Base-by-base conservation (phyloP, 805 yeast genomes). In the Teunomyces barrocoloradensis region DNA sequence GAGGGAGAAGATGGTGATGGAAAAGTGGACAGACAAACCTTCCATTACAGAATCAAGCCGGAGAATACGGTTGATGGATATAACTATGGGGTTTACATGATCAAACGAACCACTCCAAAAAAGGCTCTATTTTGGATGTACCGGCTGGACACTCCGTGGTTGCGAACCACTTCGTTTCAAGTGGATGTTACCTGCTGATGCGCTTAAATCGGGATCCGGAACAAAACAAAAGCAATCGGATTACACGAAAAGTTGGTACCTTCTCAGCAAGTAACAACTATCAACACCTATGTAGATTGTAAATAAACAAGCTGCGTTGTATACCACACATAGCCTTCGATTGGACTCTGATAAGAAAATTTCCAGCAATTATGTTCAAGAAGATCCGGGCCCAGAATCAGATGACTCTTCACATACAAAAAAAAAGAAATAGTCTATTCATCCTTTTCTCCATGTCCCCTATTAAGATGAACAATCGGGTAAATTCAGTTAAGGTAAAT, bases 391-490 rank as follows among this genome's bases (percentile, higher is more conserved):
- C 40, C 29, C 40, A 36, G 12, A 36, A 36, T 36, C 40, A 23
- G 40, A 36, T 23, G 40, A 36, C 40, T 36, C 40, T 36, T 36
- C 21, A 6, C 25, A 11, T 36, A 23, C 15, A 12, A 11, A 23
- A 21, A 36, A 36, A 18, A 36, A 36, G 15, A 13, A n/a, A 36
- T 36, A 10, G 20, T 36, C 28, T 36, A 36, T 20, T 36, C 40
- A 36, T 36, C 40, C 40, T 36, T 36, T 36, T 36, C 28, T 36
- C 40, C 40, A 36, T 18, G 29, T n/a, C 38, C 38, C 38, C 38
- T 17, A 18, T 35, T 17, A 17, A 35, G 23, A 35, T 35, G 38
- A 35, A 17, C 18, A 12, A 35, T 17, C 38, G n/a, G 38, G 20
- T 12, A 17, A 34, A 20, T 15, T 30, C 34, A 10, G 23, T 35